A percentile compares a stretch with the other conserved stretches of the same genome.
These are phyloP conservation scores for Thelephora aurantiotincta DNA, from an alignment of 768 basidiomycete species.

Conservation along the genomic window DNA sequence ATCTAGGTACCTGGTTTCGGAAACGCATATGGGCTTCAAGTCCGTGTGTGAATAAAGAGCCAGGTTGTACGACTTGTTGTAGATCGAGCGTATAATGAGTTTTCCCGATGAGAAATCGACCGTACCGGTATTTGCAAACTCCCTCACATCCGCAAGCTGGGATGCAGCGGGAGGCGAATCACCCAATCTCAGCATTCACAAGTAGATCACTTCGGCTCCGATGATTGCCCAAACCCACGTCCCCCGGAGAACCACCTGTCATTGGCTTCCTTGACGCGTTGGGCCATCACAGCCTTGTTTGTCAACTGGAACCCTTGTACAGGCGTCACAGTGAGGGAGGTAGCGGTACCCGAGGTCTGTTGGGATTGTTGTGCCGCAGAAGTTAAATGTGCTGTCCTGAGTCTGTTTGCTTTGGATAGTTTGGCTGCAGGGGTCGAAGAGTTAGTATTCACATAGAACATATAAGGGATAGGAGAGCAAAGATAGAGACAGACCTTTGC, in stretches of 20 bases:
- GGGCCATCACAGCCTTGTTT: constrained; percentile 76
- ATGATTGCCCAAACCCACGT: too few species aligned
- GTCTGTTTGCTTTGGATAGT: constrained; percentile 87
- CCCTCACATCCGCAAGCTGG: too few species aligned
- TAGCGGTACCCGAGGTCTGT: constrained; percentile 68
- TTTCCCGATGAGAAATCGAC: too few species aligned
- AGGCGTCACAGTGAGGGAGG: constrained; percentile 87
- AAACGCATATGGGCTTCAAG: too few species aligned
- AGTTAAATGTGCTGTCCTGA: constrained; percentile 75
- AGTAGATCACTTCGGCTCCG: too few species aligned
- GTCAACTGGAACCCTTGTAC: constrained; percentile 96
- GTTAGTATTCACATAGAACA: not conserved
- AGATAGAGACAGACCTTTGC: constrained; percentile 49
- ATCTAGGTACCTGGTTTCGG: too few species aligned
- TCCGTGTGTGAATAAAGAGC: too few species aligned
- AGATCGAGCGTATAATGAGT: too few species aligned
- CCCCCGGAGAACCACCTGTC: constrained; percentile 87
- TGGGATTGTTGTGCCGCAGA: constrained; percentile 46
- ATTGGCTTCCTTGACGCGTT: constrained; percentile 89
- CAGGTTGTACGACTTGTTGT: too few species aligned
- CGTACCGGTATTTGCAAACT: too few species aligned
- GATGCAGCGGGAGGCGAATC: too few species aligned
- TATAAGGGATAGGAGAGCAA: not conserved
- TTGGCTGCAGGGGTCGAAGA: constrained; percentile 46
- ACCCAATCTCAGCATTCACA: too few species aligned